Base-by-base conservation (phyloP, 192 early-diverging fungal genomes). In the Rhizophlyctis rosea region DNA sequence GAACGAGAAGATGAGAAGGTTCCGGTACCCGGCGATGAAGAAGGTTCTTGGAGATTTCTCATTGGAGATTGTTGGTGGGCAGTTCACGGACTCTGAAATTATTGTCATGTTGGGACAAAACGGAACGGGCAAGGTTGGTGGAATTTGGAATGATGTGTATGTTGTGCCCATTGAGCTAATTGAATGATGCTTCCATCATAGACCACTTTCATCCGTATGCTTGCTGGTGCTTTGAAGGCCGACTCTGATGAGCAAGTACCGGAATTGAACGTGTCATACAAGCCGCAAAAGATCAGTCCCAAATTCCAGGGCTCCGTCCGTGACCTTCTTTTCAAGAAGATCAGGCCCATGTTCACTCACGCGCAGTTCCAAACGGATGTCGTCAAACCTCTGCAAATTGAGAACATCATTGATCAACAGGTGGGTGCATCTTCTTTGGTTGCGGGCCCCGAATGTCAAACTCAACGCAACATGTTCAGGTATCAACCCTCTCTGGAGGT, bases 91-190 rank as follows among this genome's bases (percentile, higher is more conserved):
- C 76, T 96, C 94, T 33, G 93, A 98, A 78, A 95, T 96, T 62
- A 78, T 98, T 71, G 94, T 98, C 67, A 92, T 98, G 89, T 78
- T 98, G 71, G 96, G 96, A 68, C 90, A 98, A 77, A 98, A 98
- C 84, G 96, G 39, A 44, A 44, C 39, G 39, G 39, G 39, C 7
- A 44, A 44, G 39, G 39, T 44, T 44, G 9, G 32, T n/a, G 58
- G 39, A 32, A 36, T 62, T 61, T 16, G 39, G 18, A 29, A 16
- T 21, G 4, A 34, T 21, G 21, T 34, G 32, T n/a, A 57, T 24
- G 52, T 13, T 11, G 16, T 54, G 14, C 30, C 0, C 30, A 28
- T 36, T 30, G n/a, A n/a, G n/a, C 35, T 65, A 13, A 5, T 44
- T 51, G 18, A 25, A 13, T 1, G n/a, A n/a, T 18, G 5, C 13